Percentiles rank a stretch among this genome's conserved stretches.
Evolutionary conservation across 2,329 filamentous ascomycete genomes (phyloP).

Genomic region (Colletotrichum sp.): DNA sequence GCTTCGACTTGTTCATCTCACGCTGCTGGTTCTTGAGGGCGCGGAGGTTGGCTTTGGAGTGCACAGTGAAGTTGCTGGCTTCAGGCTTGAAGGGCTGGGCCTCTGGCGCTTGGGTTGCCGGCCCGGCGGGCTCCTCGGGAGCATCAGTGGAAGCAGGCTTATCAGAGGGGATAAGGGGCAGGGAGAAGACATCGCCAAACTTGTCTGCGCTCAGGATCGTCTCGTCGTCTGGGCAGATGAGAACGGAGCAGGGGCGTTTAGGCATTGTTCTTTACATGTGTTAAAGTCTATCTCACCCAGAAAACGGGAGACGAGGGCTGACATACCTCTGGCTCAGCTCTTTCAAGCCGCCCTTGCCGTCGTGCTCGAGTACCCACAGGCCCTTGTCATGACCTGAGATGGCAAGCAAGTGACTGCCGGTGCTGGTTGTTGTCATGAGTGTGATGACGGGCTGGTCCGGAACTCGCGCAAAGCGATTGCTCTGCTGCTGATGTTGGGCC

Average conservation of each 20-base stretch:
- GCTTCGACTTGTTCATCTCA: slow-evolving; percentile 24
- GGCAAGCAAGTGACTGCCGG: slow-evolving; percentile 73
- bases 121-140: slow-evolving; percentile 25
- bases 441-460: slow-evolving; percentile 69
- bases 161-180: slow-evolving; percentile 68
- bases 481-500: background rate
- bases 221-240: slow-evolving; percentile 70
- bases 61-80: slow-evolving; percentile 66
- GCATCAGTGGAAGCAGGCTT: slow-evolving; percentile 6
- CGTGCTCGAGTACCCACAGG: slow-evolving; percentile 80
- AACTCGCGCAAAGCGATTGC: slow-evolving; percentile 39
- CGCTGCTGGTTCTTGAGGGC: slow-evolving; percentile 63
- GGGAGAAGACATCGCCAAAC: slow-evolving; percentile 92
- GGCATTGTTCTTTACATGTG: slow-evolving; percentile 74
- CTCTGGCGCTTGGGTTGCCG: background rate
- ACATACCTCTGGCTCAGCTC: slow-evolving; percentile 75
- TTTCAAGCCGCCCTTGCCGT: slow-evolving; percentile 63
- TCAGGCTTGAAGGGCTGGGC: slow-evolving; percentile 48
- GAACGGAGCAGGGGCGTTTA: slow-evolving; percentile 83
- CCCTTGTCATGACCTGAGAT: slow-evolving; percentile 93
- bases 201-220: slow-evolving; percentile 90
- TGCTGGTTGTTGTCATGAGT: slow-evolving; percentile 66
- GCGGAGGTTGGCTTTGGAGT: slow-evolving; percentile 66
- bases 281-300: slow-evolving; percentile 29
- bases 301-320: background rate